Evolutionary conservation across 2,329 filamentous ascomycete genomes (phyloP), one percentile per base, ranked within the genome.

Genomic region (Lecanoromycetidae sp.): DNA sequence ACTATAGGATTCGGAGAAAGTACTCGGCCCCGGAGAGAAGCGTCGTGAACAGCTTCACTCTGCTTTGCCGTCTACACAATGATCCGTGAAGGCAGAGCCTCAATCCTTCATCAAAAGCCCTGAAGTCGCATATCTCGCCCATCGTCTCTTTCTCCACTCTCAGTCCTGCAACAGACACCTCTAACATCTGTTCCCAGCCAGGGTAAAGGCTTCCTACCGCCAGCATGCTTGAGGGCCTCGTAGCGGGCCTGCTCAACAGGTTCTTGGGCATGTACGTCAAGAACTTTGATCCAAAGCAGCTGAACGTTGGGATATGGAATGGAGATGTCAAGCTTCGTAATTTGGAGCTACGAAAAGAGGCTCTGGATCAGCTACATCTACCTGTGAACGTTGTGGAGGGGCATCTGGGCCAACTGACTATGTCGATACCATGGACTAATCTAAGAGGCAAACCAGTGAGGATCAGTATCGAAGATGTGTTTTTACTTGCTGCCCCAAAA

Each of bases 221-320:
- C 74, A 74, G 64, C 60, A 98, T 99, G 91, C 79, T 99, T 70
- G 91, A 98, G 76, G 86, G 88, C 57, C 76, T 99, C 58, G 91
- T 96, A 55, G 87, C 91, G 59, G 93, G 90, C 68, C 75, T 99
- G 72, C 82, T 99, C 59, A 98, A 98, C 72, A 84, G 93, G 72
- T 96, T 98, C 69, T 71, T 99, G 78, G 93, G 91, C 75, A 94
- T 96, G 84, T 98, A 98, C 67, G 90, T 99, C 67, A 88, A 94
- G 76, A 96, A 98, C 69, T 98, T 99, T 64, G 91, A 99, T 66
- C 87, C 91, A 46, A 84, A 87, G 60, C 91, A 98, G 71, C 76
- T 99, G 56, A 98, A 98, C 63, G 88, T 98, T 54, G 91, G 93
- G 54, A 98, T 98, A 60, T 98, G 90, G 91, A 94, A 86, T 19